These are phyloP conservation scores for Naganishia antarctica DNA, from an alignment of 768 basidiomycete species.

Conservation along the genomic window DNA sequence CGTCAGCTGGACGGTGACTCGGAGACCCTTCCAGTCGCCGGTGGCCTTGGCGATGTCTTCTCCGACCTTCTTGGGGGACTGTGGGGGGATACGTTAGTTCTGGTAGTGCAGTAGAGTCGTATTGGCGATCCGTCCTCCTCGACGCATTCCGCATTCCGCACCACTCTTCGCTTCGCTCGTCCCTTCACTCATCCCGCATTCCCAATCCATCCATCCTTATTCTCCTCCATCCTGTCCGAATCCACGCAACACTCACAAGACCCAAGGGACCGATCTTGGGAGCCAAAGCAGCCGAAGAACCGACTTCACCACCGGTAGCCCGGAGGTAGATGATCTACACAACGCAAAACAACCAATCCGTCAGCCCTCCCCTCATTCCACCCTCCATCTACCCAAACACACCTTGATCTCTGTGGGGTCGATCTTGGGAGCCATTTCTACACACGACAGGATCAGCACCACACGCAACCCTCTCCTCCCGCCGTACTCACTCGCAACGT, in stretches of 20 bases:
- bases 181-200: neutral
- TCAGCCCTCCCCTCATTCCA: neutral
- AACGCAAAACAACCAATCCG: neutral
- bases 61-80: constrained; percentile 99
- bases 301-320: constrained; percentile 98
- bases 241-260: constrained; percentile 80
- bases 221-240: neutral
- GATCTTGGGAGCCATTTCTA: constrained; percentile 50
- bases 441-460: neutral
- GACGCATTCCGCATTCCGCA: no score
- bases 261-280: constrained; percentile 99
- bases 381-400: constrained; percentile 23
- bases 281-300: constrained; percentile 94
- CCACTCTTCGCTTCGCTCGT: no score
- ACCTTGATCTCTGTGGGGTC: constrained; percentile 93
- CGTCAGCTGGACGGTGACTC: constrained; percentile 96
- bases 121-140: no score
- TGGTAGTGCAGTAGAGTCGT: no score
- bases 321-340: constrained; percentile 85
- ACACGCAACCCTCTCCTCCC: neutral
- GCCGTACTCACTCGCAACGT: constrained; percentile 8
- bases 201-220: neutral
- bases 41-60: constrained; percentile 99
- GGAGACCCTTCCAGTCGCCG: constrained; percentile 96
- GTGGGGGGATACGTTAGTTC: constrained; percentile 23